Conservation (phyloP, 2,329 filamentous ascomycete species). For the Fusarium incarnatum region DNA sequence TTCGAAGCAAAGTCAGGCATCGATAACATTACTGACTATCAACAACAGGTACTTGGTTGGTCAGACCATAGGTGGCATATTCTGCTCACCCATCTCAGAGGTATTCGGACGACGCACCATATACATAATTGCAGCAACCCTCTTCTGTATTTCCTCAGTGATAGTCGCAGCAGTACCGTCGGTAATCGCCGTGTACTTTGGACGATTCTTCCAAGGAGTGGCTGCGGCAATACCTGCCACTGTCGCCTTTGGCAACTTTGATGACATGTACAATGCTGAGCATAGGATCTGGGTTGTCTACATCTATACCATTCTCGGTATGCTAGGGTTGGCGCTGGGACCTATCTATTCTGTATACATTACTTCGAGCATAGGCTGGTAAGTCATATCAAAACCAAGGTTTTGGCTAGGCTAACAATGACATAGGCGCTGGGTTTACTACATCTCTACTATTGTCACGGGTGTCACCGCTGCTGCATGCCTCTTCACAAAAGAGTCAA, state of each 20-base stretch:
- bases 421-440: slow-evolving; percentile 17
- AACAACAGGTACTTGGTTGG: not conserved
- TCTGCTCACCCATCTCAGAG: slow-evolving; percentile 6
- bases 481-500: slow-evolving; percentile 14
- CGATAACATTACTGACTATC: not conserved
- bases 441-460: slow-evolving; percentile 3
- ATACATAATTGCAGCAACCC: slow-evolving; percentile 1
- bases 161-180: slow-evolving; percentile 6
- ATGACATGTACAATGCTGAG: slow-evolving; percentile 12
- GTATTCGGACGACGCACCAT: slow-evolving; percentile 6
- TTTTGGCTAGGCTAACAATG: not conserved
- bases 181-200: not conserved
- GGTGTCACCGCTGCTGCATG: slow-evolving; percentile 1
- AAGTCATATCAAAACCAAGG: not conserved
- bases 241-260: slow-evolving; percentile 8
- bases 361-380: slow-evolving; percentile 15
- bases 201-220: not conserved
- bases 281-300: slow-evolving; percentile 24
- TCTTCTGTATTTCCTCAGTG: not conserved
- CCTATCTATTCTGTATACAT: slow-evolving; percentile 12
- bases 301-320: slow-evolving; percentile 7
- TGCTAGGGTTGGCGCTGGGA: not conserved
- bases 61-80: slow-evolving; percentile 4
- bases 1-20: not conserved
- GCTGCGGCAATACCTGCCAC: slow-evolving; percentile 10